phyloP scores from a whole-genome alignment of 2,329 filamentous ascomycete species.

The Xylariaceae sp. region DNA sequence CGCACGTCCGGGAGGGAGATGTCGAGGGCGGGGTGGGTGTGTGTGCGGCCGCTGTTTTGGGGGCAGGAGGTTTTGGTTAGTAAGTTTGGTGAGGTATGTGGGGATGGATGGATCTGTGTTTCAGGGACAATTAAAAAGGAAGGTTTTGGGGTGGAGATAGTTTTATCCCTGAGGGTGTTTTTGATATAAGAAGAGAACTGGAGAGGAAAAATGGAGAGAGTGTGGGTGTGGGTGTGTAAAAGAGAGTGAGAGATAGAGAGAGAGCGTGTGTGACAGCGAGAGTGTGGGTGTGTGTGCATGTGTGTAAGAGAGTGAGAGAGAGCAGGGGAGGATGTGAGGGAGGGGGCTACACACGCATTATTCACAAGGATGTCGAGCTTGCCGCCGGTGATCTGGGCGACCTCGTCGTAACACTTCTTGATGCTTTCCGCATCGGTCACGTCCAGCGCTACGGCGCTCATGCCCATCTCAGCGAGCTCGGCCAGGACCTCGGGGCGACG shows the following conservation, averaged over 20 bases:
- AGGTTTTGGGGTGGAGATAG: no score
- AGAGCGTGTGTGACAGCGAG: no score
- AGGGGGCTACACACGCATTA: constrained; percentile 43
- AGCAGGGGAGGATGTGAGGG: background rate
- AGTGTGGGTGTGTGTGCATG: no score
- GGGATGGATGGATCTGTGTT: no score
- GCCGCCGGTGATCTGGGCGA: constrained; percentile 44
- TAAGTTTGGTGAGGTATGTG: background rate
- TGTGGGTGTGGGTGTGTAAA: no score
- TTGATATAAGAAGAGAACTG: no score
- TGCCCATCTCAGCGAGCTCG: constrained; percentile 40
- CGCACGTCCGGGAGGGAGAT: constrained; percentile 48
- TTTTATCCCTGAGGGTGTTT: no score
- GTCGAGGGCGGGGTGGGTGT: constrained; percentile 48
- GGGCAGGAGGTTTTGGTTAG: no score
- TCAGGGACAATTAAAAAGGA: no score
- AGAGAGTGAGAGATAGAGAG: no score
- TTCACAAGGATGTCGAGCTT: constrained; percentile 55
- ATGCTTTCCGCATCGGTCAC: constrained; percentile 50
- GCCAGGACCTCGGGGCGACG: constrained; percentile 44
- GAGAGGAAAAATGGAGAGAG: no score
- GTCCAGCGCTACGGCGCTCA: constrained; percentile 47
- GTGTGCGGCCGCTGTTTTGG: constrained; percentile 41
- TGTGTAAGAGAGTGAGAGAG: no score
- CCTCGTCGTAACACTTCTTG: constrained; percentile 40